Evolutionary conservation across 2,329 filamentous ascomycete genomes (phyloP).

Genomic region (Coniochaeta sp.): DNA sequence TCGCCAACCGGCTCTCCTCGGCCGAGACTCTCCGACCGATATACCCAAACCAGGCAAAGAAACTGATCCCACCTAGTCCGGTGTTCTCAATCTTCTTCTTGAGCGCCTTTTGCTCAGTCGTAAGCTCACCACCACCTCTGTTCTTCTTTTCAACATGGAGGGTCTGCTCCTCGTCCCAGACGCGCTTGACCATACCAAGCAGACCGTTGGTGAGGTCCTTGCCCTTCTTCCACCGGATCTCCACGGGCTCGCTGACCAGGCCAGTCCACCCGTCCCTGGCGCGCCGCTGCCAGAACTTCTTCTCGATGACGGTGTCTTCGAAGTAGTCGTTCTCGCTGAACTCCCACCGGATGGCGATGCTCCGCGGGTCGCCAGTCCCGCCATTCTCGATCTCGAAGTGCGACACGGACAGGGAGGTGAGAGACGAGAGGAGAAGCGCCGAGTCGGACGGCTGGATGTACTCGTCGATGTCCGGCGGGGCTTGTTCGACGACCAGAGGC

Average conservation of each 20-base stretch:
- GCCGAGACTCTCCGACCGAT: constrained; percentile 61
- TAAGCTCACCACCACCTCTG: constrained; percentile 26
- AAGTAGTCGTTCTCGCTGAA: constrained; percentile 81
- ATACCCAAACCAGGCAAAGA: constrained; percentile 88
- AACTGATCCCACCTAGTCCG: constrained; percentile 61
- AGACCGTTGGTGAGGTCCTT: constrained; percentile 80
- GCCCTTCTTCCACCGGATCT: constrained; percentile 79
- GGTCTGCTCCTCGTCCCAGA: constrained; percentile 56
- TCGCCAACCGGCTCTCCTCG: constrained; percentile 61
- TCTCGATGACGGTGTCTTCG: constrained; percentile 69
- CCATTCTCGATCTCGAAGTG: constrained; percentile 69
- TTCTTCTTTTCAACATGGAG: constrained; percentile 27
- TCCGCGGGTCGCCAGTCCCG: constrained; percentile 68
- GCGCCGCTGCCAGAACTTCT: constrained; percentile 84
- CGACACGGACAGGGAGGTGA: constrained; percentile 64
- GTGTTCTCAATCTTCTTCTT: constrained; percentile 50
- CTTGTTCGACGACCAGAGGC: constrained; percentile 86
- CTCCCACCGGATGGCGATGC: constrained; percentile 68
- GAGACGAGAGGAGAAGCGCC: constrained; percentile 59
- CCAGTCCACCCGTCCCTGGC: constrained; percentile 62
- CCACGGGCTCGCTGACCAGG: constrained; percentile 81
- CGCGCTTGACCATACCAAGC: constrained; percentile 62
- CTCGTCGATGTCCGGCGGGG: constrained; percentile 78
- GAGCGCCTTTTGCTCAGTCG: constrained; percentile 41
- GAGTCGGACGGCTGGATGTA: constrained; percentile 79